A percentile compares a stretch with the other conserved stretches of the same genome.
Evolutionary conservation across 164 flowering plant species (phyloP).

Genomic region (Amborella trichopoda): DNA sequence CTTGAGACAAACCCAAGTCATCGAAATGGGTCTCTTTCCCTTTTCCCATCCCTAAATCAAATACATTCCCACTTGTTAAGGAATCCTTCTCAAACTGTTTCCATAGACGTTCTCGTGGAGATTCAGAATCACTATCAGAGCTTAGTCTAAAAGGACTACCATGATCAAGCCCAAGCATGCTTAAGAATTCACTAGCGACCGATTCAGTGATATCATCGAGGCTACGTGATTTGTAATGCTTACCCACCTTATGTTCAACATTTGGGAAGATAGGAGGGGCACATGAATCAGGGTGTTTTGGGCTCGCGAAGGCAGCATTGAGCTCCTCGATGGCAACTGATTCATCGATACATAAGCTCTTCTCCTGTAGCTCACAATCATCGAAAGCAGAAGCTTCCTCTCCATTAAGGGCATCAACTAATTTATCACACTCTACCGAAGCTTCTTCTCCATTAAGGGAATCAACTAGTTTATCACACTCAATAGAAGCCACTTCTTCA

Average conservation of each 20-base stretch:
- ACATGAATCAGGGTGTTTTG: conserved; percentile 27
- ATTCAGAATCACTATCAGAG: conserved; percentile 75
- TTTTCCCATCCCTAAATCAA: conserved; percentile 32
- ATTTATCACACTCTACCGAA: too few species aligned
- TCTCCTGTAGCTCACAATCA: conserved; percentile 15
- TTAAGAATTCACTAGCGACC: conserved; percentile 74
- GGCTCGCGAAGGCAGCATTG: conserved; percentile 34
- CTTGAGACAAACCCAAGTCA: not conserved
- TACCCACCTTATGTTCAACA: conserved; percentile 8
- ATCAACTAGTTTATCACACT: too few species aligned
- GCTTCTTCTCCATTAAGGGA: too few species aligned
- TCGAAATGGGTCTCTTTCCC: conserved; percentile 9
- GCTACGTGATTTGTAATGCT: conserved; percentile 36
- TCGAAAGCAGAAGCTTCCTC: too few species aligned
- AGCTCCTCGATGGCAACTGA: conserved; percentile 39
- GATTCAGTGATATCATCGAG: conserved; percentile 56
- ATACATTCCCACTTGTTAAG: conserved; percentile 32
- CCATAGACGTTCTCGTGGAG: conserved; percentile 80
- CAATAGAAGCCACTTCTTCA: conserved; percentile 9
- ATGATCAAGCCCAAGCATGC: conserved; percentile 69
- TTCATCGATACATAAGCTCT: conserved; percentile 17
- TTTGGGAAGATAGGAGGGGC: not conserved
- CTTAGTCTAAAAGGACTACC: conserved; percentile 57
- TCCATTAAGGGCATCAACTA: too few species aligned
- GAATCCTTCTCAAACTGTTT: conserved; percentile 85